Conservation (phyloP, 139 green algal genomes). For the Volvox africanus region DNA sequence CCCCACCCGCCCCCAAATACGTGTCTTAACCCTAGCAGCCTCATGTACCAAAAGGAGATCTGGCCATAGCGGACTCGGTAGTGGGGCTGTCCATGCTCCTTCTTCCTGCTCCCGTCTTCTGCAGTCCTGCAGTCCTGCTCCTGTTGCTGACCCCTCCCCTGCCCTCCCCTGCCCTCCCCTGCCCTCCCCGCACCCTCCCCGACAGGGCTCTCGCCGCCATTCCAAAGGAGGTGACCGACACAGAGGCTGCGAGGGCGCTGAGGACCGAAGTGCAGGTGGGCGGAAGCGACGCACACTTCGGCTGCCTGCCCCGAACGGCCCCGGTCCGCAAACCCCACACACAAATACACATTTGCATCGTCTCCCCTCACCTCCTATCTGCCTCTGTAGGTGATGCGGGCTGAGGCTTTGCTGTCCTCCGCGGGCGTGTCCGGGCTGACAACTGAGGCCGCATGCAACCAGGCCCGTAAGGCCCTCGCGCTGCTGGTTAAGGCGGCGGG, state of each 20-base stretch:
- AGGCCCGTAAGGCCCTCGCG: constrained; percentile 22
- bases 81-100: background rate
- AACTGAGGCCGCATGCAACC: background rate
- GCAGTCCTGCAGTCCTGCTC: too few relatives aligned
- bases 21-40: too few relatives aligned
- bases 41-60: too few relatives aligned
- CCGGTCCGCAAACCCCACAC: background rate
- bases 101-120: too few relatives aligned
- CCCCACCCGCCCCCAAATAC: too few relatives aligned
- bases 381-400: constrained; percentile 16
- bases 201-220: constrained; percentile 10
- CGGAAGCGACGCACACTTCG: background rate
- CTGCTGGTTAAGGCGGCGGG: constrained; percentile 32
- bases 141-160: background rate
- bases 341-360: background rate
- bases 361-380: background rate
- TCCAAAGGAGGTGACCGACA: constrained; percentile 15
- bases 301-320: background rate
- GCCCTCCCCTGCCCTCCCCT: background rate
- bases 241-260: constrained; percentile 15
- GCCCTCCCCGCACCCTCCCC: background rate
- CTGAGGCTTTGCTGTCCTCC: constrained; percentile 22
- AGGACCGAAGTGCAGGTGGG: constrained; percentile 20
- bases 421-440: background rate
- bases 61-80: background rate